A percentile compares a stretch with the other conserved stretches of the same genome.
phyloP scores from a whole-genome alignment of 2,329 filamentous ascomycete genomes.

The Colletotrichum siamense region DNA sequence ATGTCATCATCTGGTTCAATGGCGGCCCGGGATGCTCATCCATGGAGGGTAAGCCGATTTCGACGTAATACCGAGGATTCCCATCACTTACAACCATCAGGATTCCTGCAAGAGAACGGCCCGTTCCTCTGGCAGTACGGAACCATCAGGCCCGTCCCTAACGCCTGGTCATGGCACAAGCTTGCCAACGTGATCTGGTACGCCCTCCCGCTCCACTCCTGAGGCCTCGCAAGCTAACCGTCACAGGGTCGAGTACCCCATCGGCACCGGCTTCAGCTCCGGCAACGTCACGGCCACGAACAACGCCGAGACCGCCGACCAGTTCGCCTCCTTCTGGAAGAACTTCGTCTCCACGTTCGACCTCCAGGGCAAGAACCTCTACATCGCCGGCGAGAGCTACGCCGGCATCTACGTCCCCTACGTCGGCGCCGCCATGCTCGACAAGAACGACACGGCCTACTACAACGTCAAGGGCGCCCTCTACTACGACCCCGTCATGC shows the following conservation, averaged over 20 bases:
- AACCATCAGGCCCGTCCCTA: conserved; percentile 69
- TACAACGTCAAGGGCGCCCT: conserved; percentile 70
- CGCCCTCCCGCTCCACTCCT: neutral
- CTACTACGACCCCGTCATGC: conserved; percentile 52
- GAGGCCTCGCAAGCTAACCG: neutral
- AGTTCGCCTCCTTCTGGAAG: conserved; percentile 88
- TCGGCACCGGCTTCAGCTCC: conserved; percentile 96
- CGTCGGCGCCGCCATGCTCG: conserved; percentile 85
- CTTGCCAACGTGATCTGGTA: conserved; percentile 91
- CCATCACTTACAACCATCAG: conserved; percentile 29
- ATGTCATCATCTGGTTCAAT: conserved; percentile 96
- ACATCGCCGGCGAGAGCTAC: conserved; percentile 94
- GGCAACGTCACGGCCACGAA: conserved; percentile 85
- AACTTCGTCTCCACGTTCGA: conserved; percentile 89
- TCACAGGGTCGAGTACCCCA: conserved; percentile 81
- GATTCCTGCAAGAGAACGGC: conserved; percentile 82
- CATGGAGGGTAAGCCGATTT: conserved; percentile 73
- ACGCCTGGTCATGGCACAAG: conserved; percentile 97
- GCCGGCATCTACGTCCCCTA: conserved; percentile 97
- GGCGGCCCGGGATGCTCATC: conserved; percentile 97
- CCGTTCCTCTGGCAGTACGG: conserved; percentile 75
- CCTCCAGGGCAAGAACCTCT: conserved; percentile 86
- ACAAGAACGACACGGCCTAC: conserved; percentile 78
- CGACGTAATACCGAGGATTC: neutral
- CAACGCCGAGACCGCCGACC: conserved; percentile 86